Evolutionary conservation across 1,139 yeast species (phyloP), one percentile per base, ranked within the genome.

Genomic region (Blastobotrys illinoisensis): DNA sequence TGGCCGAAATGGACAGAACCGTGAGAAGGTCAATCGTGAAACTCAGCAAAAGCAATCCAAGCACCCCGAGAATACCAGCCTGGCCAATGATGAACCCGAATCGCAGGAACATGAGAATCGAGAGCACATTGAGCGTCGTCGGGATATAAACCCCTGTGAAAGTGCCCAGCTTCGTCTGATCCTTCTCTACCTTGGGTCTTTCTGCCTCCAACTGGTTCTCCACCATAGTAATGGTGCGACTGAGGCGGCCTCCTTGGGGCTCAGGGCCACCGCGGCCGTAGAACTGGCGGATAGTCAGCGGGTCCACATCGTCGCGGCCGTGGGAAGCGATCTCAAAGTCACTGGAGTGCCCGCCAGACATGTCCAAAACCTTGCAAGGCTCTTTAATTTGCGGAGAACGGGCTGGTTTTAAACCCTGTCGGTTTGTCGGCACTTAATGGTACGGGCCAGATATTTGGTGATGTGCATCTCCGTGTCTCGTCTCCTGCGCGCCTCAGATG

Each of bases 1-100:
- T 86, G 32, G 95, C 95, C 58, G 89, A 83, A 60, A 86, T 79
- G 7, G 89, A 83, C 65, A 86, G 70, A 0, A 88, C 85, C 0
- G 95, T 86, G 52, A 86, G 74, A 14, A 84, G 73, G 62, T 86
- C 81, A 58, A 86, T 83, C 44, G 80, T 68, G 66, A 85, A 86
- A 46, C 88, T 81, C 16, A 85, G 69, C 11, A 80, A 68, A 44
- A 86, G 61, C 28, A 71, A 28, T 4, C 62, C 53, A 47, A 74
- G 51, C 62, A 87, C 76, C 3, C 93, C 93, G 32, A 81, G 52
- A 13, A 86, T 74, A 0, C 95, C 95, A 75, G 86, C 82, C 65
- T 86, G 93, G 47, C 95, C 95, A 23, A 86, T 75, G 47, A 86
- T 82, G 70, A 86, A 86, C 26, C 93, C 93, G 65, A 86, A 86